Evolutionary conservation across 129 eudicot genomes (phyloP).

Genomic region (Centaurea solstitialis): DNA sequence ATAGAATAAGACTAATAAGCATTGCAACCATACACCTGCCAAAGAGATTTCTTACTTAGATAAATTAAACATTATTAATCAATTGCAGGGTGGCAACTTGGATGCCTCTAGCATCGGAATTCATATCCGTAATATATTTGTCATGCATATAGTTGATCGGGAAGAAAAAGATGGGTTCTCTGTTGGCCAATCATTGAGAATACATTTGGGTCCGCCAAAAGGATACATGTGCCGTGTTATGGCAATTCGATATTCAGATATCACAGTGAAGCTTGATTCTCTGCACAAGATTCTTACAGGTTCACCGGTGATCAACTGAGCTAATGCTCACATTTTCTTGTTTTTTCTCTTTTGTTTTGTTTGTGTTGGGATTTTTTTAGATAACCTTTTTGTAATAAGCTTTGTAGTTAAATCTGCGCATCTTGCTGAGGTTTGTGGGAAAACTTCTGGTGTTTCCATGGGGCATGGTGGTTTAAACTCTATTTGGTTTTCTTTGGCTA

Average conservation of each 20-base stretch:
- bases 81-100: constrained; percentile 55
- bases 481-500: constrained; percentile 7
- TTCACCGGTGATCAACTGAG: constrained; percentile 19
- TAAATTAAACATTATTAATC: neutral
- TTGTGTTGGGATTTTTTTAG: neutral
- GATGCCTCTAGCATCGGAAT: constrained; percentile 23
- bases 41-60: neutral
- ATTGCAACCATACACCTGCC: neutral
- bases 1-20: neutral
- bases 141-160: constrained; percentile 50
- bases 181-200: constrained; percentile 80
- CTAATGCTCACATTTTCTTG: neutral
- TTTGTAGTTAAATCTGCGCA: constrained; percentile 75
- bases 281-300: constrained; percentile 87
- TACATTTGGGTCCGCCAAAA: constrained; percentile 86
- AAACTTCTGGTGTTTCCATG: constrained; percentile 36
- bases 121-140: neutral
- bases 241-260: constrained; percentile 78
- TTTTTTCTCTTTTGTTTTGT: neutral
- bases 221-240: constrained; percentile 86
- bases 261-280: constrained; percentile 93
- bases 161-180: constrained; percentile 61
- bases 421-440: constrained; percentile 70
- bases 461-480: constrained; percentile 44
- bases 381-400: constrained; percentile 7